Conservation (phyloP, 2,329 filamentous ascomycete species). For the Talaromyces atroroseus region DNA sequence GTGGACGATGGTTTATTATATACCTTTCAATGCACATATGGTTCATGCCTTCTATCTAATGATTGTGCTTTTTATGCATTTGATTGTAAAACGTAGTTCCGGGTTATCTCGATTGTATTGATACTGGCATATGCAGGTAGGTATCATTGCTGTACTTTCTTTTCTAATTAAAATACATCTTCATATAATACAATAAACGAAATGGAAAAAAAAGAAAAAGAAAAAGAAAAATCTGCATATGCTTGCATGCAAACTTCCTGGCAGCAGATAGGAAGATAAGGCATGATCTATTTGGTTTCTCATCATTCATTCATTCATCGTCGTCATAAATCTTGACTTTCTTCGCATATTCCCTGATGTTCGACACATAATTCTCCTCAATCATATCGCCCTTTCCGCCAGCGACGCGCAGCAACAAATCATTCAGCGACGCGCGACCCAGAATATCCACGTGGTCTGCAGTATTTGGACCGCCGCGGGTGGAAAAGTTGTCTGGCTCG, state of each 20-base stretch:
- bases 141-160: neutral
- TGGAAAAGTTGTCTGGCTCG: slow-evolving; percentile 86
- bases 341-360: slow-evolving; percentile 75
- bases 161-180: neutral
- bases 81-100: too few species aligned
- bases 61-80: too few species aligned
- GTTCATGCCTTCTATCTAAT: neutral
- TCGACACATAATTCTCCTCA: slow-evolving; percentile 69
- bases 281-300: too few species aligned
- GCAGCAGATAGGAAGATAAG: neutral
- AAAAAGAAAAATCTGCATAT: too few species aligned
- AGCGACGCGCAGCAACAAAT: slow-evolving; percentile 79
- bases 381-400: slow-evolving; percentile 79
- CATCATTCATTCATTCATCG: neutral
- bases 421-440: slow-evolving; percentile 81
- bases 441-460: slow-evolving; percentile 97
- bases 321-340: slow-evolving; percentile 79
- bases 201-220: neutral
- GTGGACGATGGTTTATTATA: neutral
- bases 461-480: slow-evolving; percentile 64
- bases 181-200: neutral
- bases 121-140: neutral
- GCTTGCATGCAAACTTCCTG: too few species aligned
- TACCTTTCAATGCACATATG: slow-evolving; percentile 10
- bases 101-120: too few species aligned